phyloP scores from a whole-genome alignment of 1,284 basidiomycete genomes.

The Ceratobasidium theobromae region DNA sequence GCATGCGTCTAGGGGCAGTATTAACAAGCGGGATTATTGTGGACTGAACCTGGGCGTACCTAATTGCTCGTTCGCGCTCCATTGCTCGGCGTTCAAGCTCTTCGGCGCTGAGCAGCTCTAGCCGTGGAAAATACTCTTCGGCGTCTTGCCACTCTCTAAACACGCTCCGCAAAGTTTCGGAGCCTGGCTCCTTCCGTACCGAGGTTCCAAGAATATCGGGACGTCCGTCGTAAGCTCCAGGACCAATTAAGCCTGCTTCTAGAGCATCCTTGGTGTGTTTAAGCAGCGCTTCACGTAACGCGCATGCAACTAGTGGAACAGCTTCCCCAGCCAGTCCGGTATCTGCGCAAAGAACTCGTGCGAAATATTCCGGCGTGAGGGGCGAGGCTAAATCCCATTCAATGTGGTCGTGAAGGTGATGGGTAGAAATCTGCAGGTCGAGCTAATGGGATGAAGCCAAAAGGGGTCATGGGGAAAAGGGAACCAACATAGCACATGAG shows the following conservation, averaged over 20 bases:
- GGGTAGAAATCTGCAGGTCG: conserved; percentile 93
- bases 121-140: conserved; percentile 87
- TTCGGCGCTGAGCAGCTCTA: conserved; percentile 83
- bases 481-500: background rate
- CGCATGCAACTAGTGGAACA: conserved; percentile 84
- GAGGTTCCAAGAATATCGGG: background rate
- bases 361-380: conserved; percentile 87
- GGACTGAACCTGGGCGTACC: conserved; percentile 46
- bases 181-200: conserved; percentile 10
- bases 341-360: conserved; percentile 78
- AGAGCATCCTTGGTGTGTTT: conserved; percentile 94
- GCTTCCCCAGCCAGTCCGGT: conserved; percentile 89
- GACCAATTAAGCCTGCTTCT: conserved; percentile 83
- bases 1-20: conserved; percentile 19
- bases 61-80: conserved; percentile 77
- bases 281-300: conserved; percentile 91
- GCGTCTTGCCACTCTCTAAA: conserved; percentile 96
- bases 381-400: conserved; percentile 97
- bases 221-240: conserved; percentile 9
- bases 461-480: no score
- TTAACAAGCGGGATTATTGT: background rate
- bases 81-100: conserved; percentile 87
- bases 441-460: conserved; percentile 55
- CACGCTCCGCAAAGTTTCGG: conserved; percentile 49
- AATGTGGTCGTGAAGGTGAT: conserved; percentile 91